phyloP scores from a whole-genome alignment of 2,329 filamentous ascomycete species.

The Verticillium alfalfae region DNA sequence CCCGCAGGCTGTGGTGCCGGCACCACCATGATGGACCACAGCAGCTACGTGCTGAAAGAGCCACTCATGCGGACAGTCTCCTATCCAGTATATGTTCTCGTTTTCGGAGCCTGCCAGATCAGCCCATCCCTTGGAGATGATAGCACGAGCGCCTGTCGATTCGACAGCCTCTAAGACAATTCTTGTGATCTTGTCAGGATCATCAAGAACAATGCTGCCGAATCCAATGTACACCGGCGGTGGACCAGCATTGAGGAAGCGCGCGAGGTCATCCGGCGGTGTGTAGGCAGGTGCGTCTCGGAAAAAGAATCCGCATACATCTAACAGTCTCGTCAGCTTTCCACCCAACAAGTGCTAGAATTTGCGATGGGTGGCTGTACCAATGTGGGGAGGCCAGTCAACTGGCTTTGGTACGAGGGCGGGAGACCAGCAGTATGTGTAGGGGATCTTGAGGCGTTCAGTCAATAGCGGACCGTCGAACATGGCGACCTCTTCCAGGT shows the following conservation, averaged over 20 bases:
- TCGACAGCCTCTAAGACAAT: constrained; percentile 68
- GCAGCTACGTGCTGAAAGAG: constrained; percentile 74
- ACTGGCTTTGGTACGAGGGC: constrained; percentile 70
- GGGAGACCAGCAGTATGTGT: constrained; percentile 90
- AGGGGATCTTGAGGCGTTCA: constrained; percentile 69
- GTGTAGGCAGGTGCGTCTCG: constrained; percentile 62
- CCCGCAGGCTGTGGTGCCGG: constrained; percentile 80
- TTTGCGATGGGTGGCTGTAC: constrained; percentile 38
- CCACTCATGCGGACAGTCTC: constrained; percentile 86
- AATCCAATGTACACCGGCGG: constrained; percentile 80
- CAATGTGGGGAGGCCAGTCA: constrained; percentile 33
- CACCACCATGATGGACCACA: constrained; percentile 83
- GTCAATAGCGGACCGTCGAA: constrained; percentile 81
- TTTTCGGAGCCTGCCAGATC: constrained; percentile 76
- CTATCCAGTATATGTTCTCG: constrained; percentile 74
- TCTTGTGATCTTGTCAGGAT: constrained; percentile 64
- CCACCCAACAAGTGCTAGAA: constrained; percentile 11
- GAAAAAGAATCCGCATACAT: constrained; percentile 73
- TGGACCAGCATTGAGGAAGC: constrained; percentile 62
- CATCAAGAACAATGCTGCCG: constrained; percentile 75
- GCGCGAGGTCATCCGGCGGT: constrained; percentile 58
- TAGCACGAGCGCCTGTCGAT: constrained; percentile 63
- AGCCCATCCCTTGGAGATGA: constrained; percentile 87
- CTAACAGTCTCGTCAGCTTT: constrained; percentile 69
- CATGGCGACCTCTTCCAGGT: constrained; percentile 70